phyloP scores from a whole-genome alignment of 345 rosid genomes.

The Stellera chamaejasme region DNA sequence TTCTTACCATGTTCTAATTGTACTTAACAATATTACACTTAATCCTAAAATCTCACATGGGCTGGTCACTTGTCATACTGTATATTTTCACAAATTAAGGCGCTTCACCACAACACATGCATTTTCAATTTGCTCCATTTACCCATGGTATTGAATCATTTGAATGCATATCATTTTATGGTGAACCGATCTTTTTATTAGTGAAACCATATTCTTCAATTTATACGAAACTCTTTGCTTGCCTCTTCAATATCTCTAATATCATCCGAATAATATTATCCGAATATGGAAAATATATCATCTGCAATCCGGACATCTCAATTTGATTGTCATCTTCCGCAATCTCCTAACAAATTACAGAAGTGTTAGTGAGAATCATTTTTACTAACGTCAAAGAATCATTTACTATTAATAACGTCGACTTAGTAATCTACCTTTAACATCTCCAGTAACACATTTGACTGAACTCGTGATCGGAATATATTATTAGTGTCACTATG shows the following conservation, averaged over 20 bases:
- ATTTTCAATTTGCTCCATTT: constrained; percentile 61
- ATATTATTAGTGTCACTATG: no score
- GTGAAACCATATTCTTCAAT: constrained; percentile 8
- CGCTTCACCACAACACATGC: constrained; percentile 75
- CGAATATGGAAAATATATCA: constrained; percentile 91
- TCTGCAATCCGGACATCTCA: constrained; percentile 95
- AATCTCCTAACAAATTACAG: constrained; percentile 51
- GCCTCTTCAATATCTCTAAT: constrained; percentile 82
- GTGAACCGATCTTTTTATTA: constrained; percentile 16
- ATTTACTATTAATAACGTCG: no score
- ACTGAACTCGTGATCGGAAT: no score
- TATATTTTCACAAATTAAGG: constrained; percentile 63
- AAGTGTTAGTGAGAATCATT: constrained; percentile 1
- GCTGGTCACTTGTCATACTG: constrained; percentile 71
- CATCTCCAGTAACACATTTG: no score
- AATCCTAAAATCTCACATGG: no score
- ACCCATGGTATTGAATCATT: constrained; percentile 47
- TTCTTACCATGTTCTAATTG: no score
- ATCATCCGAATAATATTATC: no score
- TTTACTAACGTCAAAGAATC: no score
- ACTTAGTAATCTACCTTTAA: no score
- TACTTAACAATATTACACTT: no score
- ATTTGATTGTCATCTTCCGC: constrained; percentile 60
- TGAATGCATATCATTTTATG: constrained; percentile 45
- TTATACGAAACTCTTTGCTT: constrained; percentile 22